Conservation (phyloP, 352 stramenopile species). For the Phytophthora multivora region DNA sequence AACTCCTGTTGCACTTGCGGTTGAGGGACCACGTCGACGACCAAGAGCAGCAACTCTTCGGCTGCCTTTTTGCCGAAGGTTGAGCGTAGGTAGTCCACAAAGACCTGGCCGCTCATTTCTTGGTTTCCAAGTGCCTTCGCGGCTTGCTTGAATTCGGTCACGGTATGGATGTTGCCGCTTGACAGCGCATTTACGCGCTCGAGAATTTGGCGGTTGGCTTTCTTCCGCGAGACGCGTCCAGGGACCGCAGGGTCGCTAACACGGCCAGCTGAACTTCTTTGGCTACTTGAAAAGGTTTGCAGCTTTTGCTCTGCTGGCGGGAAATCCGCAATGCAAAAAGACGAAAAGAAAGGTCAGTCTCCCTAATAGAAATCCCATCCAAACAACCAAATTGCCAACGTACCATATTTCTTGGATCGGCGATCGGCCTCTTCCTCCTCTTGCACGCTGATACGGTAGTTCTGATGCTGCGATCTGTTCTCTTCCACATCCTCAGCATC, state of each 20-base stretch:
- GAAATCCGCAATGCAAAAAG: conserved; percentile 14
- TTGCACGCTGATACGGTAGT: conserved; percentile 13
- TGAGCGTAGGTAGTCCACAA: conserved; percentile 60
- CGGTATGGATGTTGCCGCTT: conserved; percentile 45
- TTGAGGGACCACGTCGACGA: conserved; percentile 67
- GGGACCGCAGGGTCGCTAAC: conserved; percentile 25
- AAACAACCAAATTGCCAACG: conserved; percentile 8
- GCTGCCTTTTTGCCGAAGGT: conserved; percentile 65
- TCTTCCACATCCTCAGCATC: conserved; percentile 26
- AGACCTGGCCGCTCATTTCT: conserved; percentile 68
- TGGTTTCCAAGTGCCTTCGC: conserved; percentile 73
- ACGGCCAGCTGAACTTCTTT: conserved; percentile 20
- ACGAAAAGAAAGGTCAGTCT: conserved; percentile 16
- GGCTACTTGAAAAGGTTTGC: conserved; percentile 34
- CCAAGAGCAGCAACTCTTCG: conserved; percentile 63
- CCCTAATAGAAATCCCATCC: neutral
- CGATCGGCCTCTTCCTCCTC: conserved; percentile 30
- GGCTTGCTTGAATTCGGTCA: conserved; percentile 69
- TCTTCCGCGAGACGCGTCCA: conserved; percentile 50
- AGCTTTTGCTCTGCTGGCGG: conserved; percentile 42
- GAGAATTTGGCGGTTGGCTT: conserved; percentile 72
- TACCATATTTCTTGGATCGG: conserved; percentile 47
- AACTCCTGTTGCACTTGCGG: conserved; percentile 65
- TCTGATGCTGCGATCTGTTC: conserved; percentile 21
- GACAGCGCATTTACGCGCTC: conserved; percentile 65